Conservation (phyloP, 306 rosid species). For the Echinosophora koreensis region DNA sequence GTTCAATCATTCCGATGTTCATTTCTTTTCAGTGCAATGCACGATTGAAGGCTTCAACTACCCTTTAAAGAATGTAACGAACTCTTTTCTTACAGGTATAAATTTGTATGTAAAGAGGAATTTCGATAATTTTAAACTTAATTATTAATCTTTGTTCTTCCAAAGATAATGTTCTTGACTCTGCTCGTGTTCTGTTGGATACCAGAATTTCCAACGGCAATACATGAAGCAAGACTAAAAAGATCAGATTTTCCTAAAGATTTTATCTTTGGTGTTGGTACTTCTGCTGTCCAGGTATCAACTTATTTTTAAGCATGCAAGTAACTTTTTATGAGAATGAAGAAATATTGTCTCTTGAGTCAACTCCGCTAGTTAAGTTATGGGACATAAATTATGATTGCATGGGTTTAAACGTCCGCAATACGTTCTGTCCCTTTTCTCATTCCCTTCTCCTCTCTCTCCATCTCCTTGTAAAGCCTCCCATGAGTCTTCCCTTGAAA, state of each 20-base stretch:
- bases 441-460: no score
- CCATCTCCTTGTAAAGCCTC: no score
- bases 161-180: not conserved
- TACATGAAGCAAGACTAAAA: not conserved
- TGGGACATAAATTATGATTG: no score
- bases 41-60: not conserved
- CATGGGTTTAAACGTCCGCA: no score
- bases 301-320: not conserved
- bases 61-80: not conserved
- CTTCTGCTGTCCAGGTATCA: constrained; percentile 40
- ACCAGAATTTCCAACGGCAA: not conserved
- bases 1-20: not conserved
- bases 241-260: constrained; percentile 36
- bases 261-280: constrained; percentile 46
- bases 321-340: not conserved
- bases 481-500: no score
- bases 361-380: no score
- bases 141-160: not conserved
- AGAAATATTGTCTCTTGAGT: no score
- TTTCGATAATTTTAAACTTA: not conserved
- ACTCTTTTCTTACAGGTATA: not conserved
- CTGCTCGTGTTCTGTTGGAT: not conserved
- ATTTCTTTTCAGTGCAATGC: constrained; percentile 10
- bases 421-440: no score
- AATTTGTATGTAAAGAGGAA: not conserved